Conservation (phyloP, 345 rosid species). For the Gossypium bickii region DNA sequence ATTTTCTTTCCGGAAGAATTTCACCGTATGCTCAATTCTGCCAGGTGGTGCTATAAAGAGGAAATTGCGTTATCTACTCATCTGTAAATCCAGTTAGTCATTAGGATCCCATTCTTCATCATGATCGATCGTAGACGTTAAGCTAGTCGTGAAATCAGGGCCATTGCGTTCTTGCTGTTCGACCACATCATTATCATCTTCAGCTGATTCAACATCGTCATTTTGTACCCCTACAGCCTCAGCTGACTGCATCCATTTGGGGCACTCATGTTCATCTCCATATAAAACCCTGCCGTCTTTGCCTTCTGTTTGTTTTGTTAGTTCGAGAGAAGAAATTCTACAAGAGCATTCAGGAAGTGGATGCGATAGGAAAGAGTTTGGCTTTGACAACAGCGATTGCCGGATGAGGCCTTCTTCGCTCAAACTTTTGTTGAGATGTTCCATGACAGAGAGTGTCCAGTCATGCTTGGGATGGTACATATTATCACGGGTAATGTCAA, state of each 20-base stretch:
- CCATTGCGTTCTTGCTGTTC: slow-evolving; percentile 58
- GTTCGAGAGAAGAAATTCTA: slow-evolving; percentile 49
- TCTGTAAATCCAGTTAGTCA: slow-evolving; percentile 45
- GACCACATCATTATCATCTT: slow-evolving; percentile 46
- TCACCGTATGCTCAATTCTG: slow-evolving; percentile 25
- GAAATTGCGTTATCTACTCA: slow-evolving; percentile 12
- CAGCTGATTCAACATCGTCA: slow-evolving; percentile 49
- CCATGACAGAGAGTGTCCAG: slow-evolving; percentile 69
- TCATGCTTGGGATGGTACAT: slow-evolving; percentile 71
- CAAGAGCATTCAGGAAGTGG: slow-evolving; percentile 98
- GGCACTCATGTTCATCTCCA: slow-evolving; percentile 88
- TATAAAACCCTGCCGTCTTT: slow-evolving; percentile 45
- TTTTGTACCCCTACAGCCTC: slow-evolving; percentile 32
- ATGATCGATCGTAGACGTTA: slow-evolving; percentile 47
- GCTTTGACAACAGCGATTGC: slow-evolving; percentile 64
- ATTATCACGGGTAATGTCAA: slow-evolving; percentile 55
- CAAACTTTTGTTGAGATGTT: slow-evolving; percentile 85
- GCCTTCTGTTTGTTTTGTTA: slow-evolving; percentile 27
- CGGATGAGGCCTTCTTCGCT: slow-evolving; percentile 66
- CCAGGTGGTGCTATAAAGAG: slow-evolving; percentile 14
- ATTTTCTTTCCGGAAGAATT: slow-evolving; percentile 27
- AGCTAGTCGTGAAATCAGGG: slow-evolving; percentile 34
- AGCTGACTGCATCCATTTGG: slow-evolving; percentile 75
- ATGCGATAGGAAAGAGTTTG: slow-evolving; percentile 68
- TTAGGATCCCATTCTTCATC: slow-evolving; percentile 98